These are phyloP conservation scores for Boletales sp. DNA, from an alignment of 768 basidiomycete genomes.

Conservation along the genomic window DNA sequence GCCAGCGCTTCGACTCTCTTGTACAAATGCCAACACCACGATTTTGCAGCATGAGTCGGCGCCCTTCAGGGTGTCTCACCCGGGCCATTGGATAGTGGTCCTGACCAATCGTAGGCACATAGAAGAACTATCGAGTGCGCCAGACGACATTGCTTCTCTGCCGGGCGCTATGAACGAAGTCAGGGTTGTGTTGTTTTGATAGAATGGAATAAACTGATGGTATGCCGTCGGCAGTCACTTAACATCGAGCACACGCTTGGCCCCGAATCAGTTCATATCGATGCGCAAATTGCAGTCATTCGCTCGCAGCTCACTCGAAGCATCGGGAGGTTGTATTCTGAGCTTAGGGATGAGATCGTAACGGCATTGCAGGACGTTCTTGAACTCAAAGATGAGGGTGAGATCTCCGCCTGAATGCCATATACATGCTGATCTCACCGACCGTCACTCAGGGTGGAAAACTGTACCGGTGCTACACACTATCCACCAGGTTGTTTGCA, in stretches of 20 bases:
- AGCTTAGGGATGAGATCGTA: conserved; percentile 42
- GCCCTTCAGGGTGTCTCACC: no score
- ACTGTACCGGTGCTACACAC: conserved; percentile 24
- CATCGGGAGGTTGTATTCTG: conserved; percentile 35
- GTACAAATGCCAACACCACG: no score
- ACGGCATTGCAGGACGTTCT: conserved; percentile 39
- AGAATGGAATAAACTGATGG: no score
- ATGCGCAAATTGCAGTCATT: conserved; percentile 27
- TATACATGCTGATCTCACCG: background rate
- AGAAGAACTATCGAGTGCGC: no score
- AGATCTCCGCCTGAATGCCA: background rate
- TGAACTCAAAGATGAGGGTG: conserved; percentile 11
- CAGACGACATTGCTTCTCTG: no score
- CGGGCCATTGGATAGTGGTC: no score
- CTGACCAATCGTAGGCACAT: no score
- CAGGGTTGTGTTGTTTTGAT: no score
- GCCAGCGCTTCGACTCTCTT: no score
- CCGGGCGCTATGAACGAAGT: no score
- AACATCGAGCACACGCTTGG: conserved; percentile 39
- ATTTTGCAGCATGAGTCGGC: no score
- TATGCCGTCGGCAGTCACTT: conserved; percentile 25
- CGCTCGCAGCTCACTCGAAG: conserved; percentile 35
- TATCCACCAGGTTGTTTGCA: conserved; percentile 36
- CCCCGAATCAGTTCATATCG: conserved; percentile 20
- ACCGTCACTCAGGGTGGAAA: conserved; percentile 35